A percentile compares a stretch with the other conserved stretches of the same genome.
phyloP scores from a whole-genome alignment of 108 stramenopile genomes.

The Schizochytrium sp. region DNA sequence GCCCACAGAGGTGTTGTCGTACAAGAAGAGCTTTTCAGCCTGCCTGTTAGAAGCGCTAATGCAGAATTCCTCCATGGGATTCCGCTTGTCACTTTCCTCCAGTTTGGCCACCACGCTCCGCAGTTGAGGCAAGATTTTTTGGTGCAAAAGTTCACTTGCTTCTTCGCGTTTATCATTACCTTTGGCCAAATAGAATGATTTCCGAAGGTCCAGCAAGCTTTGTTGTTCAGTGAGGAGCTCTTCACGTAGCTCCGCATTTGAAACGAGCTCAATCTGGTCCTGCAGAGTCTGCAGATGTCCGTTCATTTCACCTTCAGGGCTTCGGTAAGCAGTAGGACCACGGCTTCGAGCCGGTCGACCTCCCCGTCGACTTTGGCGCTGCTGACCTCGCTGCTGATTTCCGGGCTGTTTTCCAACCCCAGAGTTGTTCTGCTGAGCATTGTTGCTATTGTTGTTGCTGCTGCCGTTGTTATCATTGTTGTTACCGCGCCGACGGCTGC shows the following conservation, averaged over 20 bases:
- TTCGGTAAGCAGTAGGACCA: not conserved
- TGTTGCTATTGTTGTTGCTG: not conserved
- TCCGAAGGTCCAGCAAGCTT: not conserved
- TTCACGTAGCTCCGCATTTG: not conserved
- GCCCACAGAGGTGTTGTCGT: slow-evolving; percentile 37
- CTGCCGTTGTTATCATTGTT: not conserved
- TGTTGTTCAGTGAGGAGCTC: not conserved
- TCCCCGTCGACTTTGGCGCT: not conserved
- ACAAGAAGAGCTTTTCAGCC: slow-evolving; percentile 43
- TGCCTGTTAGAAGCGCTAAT: slow-evolving; percentile 19
- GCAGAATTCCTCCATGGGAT: slow-evolving; percentile 11
- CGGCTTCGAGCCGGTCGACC: not conserved
- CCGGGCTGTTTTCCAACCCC: too few species aligned
- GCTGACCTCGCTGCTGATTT: not conserved
- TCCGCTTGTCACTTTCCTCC: not conserved
- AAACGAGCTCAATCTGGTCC: slow-evolving; percentile 7
- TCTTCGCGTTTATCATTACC: slow-evolving; percentile 35
- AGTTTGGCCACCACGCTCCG: not conserved
- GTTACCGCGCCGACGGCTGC: not conserved
- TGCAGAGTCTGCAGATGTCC: slow-evolving; percentile 1
- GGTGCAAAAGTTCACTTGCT: not conserved
- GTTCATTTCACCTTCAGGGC: slow-evolving; percentile 17
- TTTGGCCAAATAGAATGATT: slow-evolving; percentile 23
- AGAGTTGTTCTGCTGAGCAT: too few species aligned
- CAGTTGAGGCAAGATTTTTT: not conserved